Evolutionary conservation across 2,329 filamentous ascomycete species (phyloP).

Genomic region (Alternaria sp.): DNA sequence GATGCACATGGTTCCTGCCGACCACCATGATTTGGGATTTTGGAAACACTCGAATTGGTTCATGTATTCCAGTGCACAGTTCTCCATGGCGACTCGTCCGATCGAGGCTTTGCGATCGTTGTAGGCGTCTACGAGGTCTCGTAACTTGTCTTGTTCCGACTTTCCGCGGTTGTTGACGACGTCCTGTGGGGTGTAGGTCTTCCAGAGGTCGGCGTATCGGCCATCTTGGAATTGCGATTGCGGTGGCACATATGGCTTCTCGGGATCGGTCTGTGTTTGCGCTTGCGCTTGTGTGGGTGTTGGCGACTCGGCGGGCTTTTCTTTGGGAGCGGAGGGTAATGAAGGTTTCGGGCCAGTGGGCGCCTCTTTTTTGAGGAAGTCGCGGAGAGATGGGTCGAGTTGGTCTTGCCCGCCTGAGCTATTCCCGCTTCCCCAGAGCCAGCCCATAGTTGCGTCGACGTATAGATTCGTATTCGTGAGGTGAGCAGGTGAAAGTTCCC

Average conservation of each 20-base stretch:
- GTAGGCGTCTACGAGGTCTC: slow-evolving; percentile 80
- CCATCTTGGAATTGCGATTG: slow-evolving; percentile 72
- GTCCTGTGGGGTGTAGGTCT: slow-evolving; percentile 78
- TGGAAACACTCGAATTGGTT: slow-evolving; percentile 84
- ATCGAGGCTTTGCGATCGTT: slow-evolving; percentile 82
- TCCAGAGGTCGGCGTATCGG: slow-evolving; percentile 88
- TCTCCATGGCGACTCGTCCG: slow-evolving; percentile 84
- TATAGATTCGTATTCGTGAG: background rate
- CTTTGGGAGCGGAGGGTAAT: slow-evolving; percentile 32
- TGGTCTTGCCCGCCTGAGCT: slow-evolving; percentile 64
- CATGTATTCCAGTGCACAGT: slow-evolving; percentile 87
- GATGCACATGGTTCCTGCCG: slow-evolving; percentile 80
- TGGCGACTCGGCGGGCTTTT: slow-evolving; percentile 35
- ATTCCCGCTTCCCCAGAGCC: slow-evolving; percentile 62
- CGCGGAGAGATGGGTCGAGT: slow-evolving; percentile 81
- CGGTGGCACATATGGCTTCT: slow-evolving; percentile 50
- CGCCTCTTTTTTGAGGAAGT: slow-evolving; percentile 84
- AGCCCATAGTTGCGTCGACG: slow-evolving; percentile 59
- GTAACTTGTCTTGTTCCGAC: slow-evolving; percentile 79
- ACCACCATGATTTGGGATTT: slow-evolving; percentile 66
- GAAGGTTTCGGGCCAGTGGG: slow-evolving; percentile 68
- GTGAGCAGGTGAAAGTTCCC: slow-evolving; percentile 9
- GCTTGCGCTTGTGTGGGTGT: slow-evolving; percentile 9
- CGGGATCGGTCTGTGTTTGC: slow-evolving; percentile 17
- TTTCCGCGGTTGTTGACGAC: slow-evolving; percentile 73